Conservation (phyloP, 129 eudicot species). For the Saussurea involucrata region DNA sequence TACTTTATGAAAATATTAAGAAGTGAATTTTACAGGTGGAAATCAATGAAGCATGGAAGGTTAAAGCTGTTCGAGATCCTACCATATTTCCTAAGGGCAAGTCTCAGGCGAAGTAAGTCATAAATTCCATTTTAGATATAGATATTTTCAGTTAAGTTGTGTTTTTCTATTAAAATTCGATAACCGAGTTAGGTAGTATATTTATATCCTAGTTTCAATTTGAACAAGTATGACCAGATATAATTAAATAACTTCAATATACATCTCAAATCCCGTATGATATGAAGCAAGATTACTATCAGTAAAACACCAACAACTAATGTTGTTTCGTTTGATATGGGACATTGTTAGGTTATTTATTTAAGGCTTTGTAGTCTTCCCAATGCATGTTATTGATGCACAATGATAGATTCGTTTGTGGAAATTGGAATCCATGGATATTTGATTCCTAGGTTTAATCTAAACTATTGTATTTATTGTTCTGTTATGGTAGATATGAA, state of each 20-base stretch:
- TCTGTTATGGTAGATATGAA: slow-evolving; percentile 46
- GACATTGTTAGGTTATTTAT: background rate
- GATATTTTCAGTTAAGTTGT: background rate
- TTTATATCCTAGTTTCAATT: background rate
- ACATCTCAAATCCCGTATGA: background rate
- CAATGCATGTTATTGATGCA: background rate
- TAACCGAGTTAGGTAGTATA: background rate
- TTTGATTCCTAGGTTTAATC: background rate
- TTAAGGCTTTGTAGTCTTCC: slow-evolving; percentile 3
- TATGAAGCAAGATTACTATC: background rate
- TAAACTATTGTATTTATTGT: background rate
- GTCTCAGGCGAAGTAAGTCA: slow-evolving; percentile 80
- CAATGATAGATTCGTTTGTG: background rate
- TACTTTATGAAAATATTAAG: background rate
- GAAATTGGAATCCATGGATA: background rate
- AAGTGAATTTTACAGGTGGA: slow-evolving; percentile 43
- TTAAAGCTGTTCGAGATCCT: slow-evolving; percentile 62
- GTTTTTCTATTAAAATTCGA: background rate
- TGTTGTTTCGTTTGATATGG: background rate
- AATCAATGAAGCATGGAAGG: slow-evolving; percentile 87
- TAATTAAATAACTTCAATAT: background rate
- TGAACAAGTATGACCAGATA: background rate
- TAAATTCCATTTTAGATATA: background rate
- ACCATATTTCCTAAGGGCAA: slow-evolving; percentile 79
- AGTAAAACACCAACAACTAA: background rate